Evolutionary conservation across 1,139 yeast species (phyloP), one percentile per base, ranked within the genome.

Genomic region (Meyerozyma athensensis): DNA sequence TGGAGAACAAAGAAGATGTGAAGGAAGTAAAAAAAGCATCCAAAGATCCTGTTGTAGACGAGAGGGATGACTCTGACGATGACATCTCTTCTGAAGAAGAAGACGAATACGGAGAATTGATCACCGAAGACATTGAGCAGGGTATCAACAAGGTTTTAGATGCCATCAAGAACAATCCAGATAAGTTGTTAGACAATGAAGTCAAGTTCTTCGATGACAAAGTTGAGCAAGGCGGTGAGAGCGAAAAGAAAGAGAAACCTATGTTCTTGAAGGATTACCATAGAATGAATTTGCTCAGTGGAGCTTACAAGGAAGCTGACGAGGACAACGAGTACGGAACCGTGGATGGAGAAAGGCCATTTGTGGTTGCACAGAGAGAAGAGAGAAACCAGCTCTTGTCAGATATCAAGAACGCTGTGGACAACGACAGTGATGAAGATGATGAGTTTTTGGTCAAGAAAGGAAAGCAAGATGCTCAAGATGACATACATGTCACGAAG

Each of bases 211-310:
- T 86, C 57, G 79, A 79, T 9, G 85, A 81, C 19, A 71, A 80
- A 2, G 80, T 70, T 23, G 65, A 64, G 4, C 37, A 48, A 12
- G 44, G 39, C 8, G 42, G 36, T 9, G 39, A 44, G 24, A 34
- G 48, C 31, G 48, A 45, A 10, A 70, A 72, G 40, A 67, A 68
- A 36, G 80, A 81, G 19, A 87, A 87, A 58, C 97, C 97, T 4
- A 68, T 92, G 46, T 87, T 81, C 54, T 74, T 94, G 58, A 87
- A 89, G 52, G 99, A 94, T 56, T 92, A 90, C 56, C 97, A 92
- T 56, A 73, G 98, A 56, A 77, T 79, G 77, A 83, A 79, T 48
- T 64, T 90, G 28, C 65, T 94, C 24, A 68, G 79, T 10, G 86
- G 86, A 12, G 71, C 67, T 26, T 74, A 74, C 24, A 72, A 72